These are phyloP conservation scores for Wickerhamomyces hampshirensis DNA, from an alignment of 805 yeast species.

Conservation along the genomic window DNA sequence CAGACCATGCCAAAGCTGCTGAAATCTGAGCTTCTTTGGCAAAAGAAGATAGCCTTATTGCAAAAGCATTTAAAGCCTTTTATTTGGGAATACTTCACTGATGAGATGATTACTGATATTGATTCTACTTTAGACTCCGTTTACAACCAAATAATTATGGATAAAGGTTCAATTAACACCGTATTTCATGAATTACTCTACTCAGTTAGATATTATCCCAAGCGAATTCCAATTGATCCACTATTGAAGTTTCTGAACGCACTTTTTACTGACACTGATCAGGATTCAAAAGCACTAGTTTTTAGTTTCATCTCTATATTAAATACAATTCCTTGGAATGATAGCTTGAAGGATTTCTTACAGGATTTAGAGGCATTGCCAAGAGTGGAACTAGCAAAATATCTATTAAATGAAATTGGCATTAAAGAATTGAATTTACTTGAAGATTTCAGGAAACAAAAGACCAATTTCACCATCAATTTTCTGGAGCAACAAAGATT, in stretches of 20 bases:
- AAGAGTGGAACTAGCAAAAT: constrained; percentile 11
- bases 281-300: constrained; percentile 10
- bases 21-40: neutral
- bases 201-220: constrained; percentile 15
- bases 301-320: constrained; percentile 28
- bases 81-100: neutral
- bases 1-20: too few relatives aligned
- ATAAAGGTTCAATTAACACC: constrained; percentile 5
- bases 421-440: constrained; percentile 29
- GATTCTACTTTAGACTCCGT: neutral
- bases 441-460: constrained; percentile 4
- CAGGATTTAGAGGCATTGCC: constrained; percentile 24
- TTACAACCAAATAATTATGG: constrained; percentile 2
- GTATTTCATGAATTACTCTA: constrained; percentile 21
- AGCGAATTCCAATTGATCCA: constrained; percentile 6
- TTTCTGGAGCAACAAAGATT: constrained; percentile 42
- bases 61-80: neutral
- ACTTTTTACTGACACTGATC: constrained; percentile 8
- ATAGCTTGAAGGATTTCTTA: constrained; percentile 20
- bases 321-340: constrained; percentile 23
- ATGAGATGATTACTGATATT: neutral
- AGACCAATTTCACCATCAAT: neutral
- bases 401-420: constrained; percentile 27
- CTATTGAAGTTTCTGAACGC: constrained; percentile 15
- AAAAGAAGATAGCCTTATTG: neutral